Evolutionary conservation across 1,139 yeast genomes (phyloP), one percentile per base, ranked within the genome.

Genomic region (Blastobotrys illinoisensis): DNA sequence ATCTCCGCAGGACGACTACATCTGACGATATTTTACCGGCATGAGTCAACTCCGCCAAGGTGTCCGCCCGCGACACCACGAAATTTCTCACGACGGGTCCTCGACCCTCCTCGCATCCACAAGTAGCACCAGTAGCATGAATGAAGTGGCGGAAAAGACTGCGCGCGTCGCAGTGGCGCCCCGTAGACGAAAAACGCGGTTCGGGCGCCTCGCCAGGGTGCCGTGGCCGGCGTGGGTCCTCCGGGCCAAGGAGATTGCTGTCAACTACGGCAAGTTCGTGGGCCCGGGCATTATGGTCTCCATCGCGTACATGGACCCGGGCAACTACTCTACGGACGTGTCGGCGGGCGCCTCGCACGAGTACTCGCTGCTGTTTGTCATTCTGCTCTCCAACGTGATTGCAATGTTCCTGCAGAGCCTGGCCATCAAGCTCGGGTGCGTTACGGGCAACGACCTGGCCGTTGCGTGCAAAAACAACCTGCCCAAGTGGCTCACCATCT

Each of bases 271-370:
- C 49, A 72, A 78, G 32, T 87, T 85, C 61, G 71, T 86, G n/a
- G 93, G 93, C 0, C 93, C 93, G 0, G 93, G 93, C 0, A 70
- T 86, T 49, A 79, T 86, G 81, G 83, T 87, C 18, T 75, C 86
- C 44, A 91, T 86, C 40, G 90, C 93, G 0, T 86, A 86, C 65
- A 83, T 86, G 81, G 95, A 86, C 67, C 95, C 95, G 0, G 95
- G 95, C 67, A 87, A 87, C 71, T 87, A 87, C 68, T 82, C 95
- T 32, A 86, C 95, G 0, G 89, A 85, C 60, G 82, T 85, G 9
- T 75, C 84, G 7, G 95, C 93, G 0, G 95, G 95, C 62, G 88
- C 95, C 0, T 69, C 81, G 40, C 82, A 85, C 62, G 70, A 76
- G 64, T 88, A 74, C 66, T 77, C 88, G 3, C 73, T 87, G 52